A percentile compares a stretch with the other conserved stretches of the same genome.
These are phyloP conservation scores for Scleroderma citrinum DNA, from an alignment of 768 basidiomycete genomes.

Conservation along the genomic window DNA sequence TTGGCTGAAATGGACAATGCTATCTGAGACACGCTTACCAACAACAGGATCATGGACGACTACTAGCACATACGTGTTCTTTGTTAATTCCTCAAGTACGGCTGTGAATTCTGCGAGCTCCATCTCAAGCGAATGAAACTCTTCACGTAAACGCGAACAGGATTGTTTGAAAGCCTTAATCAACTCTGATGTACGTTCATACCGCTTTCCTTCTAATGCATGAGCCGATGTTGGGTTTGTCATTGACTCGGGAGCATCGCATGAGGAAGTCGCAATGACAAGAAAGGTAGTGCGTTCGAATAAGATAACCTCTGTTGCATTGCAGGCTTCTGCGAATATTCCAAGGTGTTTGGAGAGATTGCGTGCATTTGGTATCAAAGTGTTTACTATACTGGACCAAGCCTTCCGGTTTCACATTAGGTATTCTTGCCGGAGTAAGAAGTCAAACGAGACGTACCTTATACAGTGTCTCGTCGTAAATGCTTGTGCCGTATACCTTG, in stretches of 20 bases:
- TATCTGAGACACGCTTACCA: conserved; percentile 41
- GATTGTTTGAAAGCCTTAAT: conserved; percentile 95
- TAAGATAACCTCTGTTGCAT: conserved; percentile 88
- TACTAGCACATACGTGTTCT: conserved; percentile 88
- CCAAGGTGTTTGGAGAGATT: conserved; percentile 83
- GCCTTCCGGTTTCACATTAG: conserved; percentile 50
- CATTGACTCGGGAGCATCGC: conserved; percentile 20
- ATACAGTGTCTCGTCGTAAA: conserved; percentile 96
- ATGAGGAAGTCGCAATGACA: conserved; percentile 83
- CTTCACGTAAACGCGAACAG: conserved; percentile 78
- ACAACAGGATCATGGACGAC: conserved; percentile 86
- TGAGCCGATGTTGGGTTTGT: conserved; percentile 32
- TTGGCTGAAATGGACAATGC: conserved; percentile 1
- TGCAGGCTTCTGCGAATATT: conserved; percentile 81
- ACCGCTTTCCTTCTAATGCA: conserved; percentile 61
- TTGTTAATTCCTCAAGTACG: conserved; percentile 87
- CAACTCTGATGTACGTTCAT: conserved; percentile 85
- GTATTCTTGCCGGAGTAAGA: background rate
- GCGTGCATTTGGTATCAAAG: conserved; percentile 91
- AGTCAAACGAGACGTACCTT: conserved; percentile 44
- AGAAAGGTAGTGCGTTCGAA: conserved; percentile 98
- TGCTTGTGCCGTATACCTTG: conserved; percentile 87
- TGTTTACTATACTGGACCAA: conserved; percentile 97
- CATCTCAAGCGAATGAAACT: conserved; percentile 84
- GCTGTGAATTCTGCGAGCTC: conserved; percentile 82